These are phyloP conservation scores for Dalbergia oliveri DNA, from an alignment of 306 rosid species.

Conservation along the genomic window DNA sequence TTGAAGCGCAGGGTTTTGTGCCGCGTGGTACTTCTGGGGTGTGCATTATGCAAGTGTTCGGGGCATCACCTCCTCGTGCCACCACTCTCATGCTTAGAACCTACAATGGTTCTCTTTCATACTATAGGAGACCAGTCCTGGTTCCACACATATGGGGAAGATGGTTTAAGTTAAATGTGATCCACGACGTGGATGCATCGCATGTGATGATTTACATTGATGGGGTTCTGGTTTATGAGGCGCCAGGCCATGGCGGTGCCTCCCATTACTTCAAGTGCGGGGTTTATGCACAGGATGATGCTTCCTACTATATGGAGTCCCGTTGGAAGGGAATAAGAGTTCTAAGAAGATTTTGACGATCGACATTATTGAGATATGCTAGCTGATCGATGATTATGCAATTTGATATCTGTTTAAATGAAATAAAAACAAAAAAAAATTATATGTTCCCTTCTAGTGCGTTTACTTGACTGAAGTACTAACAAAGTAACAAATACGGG, in stretches of 20 bases:
- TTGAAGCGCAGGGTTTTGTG: constrained; percentile 52
- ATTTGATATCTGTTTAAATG: background rate
- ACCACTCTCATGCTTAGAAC: constrained; percentile 50
- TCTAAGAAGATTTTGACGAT: background rate
- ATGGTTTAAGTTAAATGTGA: constrained; percentile 55
- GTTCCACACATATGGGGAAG: constrained; percentile 32
- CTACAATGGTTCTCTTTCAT: constrained; percentile 44
- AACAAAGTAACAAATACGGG: no score
- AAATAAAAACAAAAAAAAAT: background rate
- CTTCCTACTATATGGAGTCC: constrained; percentile 49
- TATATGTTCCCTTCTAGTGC: background rate
- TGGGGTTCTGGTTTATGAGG: constrained; percentile 23
- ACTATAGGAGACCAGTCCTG: constrained; percentile 27
- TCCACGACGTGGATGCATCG: constrained; percentile 51
- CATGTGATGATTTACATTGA: constrained; percentile 48
- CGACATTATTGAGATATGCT: background rate
- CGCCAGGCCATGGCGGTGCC: constrained; percentile 41
- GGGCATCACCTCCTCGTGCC: constrained; percentile 44
- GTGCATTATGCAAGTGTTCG: constrained; percentile 58
- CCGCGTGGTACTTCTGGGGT: constrained; percentile 49
- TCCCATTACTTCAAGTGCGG: constrained; percentile 53
- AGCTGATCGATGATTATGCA: no score
- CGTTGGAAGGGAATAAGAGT: constrained; percentile 59
- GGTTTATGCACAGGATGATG: constrained; percentile 46
- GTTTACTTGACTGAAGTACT: background rate